Conservation (phyloP, 1,284 basidiomycete genomes). For the Amylostereum areolatum region DNA sequence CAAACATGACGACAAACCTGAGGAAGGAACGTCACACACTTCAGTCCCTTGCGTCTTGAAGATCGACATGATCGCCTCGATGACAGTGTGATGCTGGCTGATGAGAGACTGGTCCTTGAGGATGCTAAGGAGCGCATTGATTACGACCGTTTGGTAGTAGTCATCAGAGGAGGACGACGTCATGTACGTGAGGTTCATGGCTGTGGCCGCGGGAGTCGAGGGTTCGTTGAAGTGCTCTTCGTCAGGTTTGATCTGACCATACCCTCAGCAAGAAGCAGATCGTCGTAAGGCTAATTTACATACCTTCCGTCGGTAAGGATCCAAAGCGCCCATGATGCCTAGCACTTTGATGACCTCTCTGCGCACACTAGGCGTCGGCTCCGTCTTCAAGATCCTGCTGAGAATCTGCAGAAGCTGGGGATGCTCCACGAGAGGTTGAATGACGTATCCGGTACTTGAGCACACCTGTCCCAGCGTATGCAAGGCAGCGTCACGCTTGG, state of each 20-base stretch:
- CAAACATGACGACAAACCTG: constrained; percentile 47
- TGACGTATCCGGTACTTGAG: constrained; percentile 93
- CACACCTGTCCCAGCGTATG: constrained; percentile 94
- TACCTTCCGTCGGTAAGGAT: constrained; percentile 94
- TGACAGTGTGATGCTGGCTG: constrained; percentile 87
- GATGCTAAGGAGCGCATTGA: constrained; percentile 85
- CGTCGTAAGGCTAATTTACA: constrained; percentile 7
- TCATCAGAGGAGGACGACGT: constrained; percentile 73
- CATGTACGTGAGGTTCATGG: constrained; percentile 44
- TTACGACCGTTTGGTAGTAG: constrained; percentile 96
- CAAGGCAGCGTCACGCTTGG: constrained; percentile 91
- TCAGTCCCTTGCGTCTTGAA: constrained; percentile 97
- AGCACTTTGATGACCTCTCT: constrained; percentile 92
- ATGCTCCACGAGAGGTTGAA: constrained; percentile 86
- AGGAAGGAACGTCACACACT: constrained; percentile 93
- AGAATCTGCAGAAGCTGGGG: constrained; percentile 87
- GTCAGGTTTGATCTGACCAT: constrained; percentile 57
- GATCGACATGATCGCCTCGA: constrained; percentile 99
- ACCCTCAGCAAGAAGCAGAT: constrained; percentile 4
- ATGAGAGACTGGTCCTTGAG: constrained; percentile 85
- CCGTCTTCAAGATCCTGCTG: constrained; percentile 83
- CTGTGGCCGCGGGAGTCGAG: constrained; percentile 54
- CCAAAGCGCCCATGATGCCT: constrained; percentile 95
- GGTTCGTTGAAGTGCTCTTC: constrained; percentile 76
- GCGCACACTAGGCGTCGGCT: constrained; percentile 71